These are phyloP conservation scores for Amanita molliuscula DNA, from an alignment of 768 basidiomycete species.

Conservation along the genomic window DNA sequence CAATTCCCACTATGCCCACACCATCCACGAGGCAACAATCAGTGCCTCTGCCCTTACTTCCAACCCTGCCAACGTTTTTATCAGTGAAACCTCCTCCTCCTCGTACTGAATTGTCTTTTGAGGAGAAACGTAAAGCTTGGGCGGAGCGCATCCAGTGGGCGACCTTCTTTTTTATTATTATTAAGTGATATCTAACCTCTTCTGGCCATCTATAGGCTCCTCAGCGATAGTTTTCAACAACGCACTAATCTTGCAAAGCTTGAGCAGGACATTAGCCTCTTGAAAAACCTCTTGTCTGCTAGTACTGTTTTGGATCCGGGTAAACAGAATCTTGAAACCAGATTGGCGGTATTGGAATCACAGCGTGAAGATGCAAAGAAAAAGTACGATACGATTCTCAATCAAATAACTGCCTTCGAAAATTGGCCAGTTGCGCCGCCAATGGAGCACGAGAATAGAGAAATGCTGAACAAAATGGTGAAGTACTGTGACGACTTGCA, in stretches of 20 bases:
- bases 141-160: slow-evolving; percentile 16
- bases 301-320: slow-evolving; percentile 10
- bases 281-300: slow-evolving; percentile 10
- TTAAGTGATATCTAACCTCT: neutral
- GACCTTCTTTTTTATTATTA: neutral
- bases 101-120: slow-evolving; percentile 8
- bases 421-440: slow-evolving; percentile 19
- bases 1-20: neutral
- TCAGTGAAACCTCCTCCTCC: slow-evolving; percentile 3
- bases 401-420: slow-evolving; percentile 13
- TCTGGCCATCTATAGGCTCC: slow-evolving; percentile 4
- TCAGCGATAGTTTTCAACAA: slow-evolving; percentile 6
- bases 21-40: neutral
- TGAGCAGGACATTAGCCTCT: slow-evolving; percentile 11
- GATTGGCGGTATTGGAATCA: slow-evolving; percentile 13
- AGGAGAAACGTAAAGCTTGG: slow-evolving; percentile 14
- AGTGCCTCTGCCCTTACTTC: slow-evolving; percentile 11
- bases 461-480: slow-evolving; percentile 12
- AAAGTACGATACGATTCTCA: slow-evolving; percentile 10
- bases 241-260: slow-evolving; percentile 10
- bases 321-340: slow-evolving; percentile 7
- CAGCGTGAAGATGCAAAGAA: slow-evolving; percentile 13
- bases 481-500: slow-evolving; percentile 14
- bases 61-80: slow-evolving; percentile 10
- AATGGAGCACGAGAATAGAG: slow-evolving; percentile 12